Base-by-base conservation (phyloP, 768 basidiomycete species). In the Tubosaeta brunneosetosa region DNA sequence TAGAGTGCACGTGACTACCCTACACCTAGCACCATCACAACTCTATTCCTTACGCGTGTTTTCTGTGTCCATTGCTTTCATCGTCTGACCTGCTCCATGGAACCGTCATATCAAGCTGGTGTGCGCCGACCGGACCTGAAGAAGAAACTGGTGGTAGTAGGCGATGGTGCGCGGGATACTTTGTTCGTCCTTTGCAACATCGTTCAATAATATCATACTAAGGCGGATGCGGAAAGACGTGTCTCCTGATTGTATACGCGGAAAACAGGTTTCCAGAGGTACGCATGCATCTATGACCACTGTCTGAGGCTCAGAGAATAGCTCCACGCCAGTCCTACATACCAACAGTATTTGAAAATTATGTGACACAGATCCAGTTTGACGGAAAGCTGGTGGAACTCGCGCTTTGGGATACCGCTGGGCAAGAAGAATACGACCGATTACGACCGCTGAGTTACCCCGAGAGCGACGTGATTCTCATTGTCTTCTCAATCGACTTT, bases 391-490 rank as follows among this genome's bases (percentile, higher is more conserved):
- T 89, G 17, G 84, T 99, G 55, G 92, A 97, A 65, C 81, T 99
- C 40, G 95, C 97, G n/a, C 77, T 99, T 16, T 99, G 95, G 93
- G 94, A 97, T 71, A 97, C 94, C 1, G 94, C 94, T 1, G 94
- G 94, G 26, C 94, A 97, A 69, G 94, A 97, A 72, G 94, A 97
- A 73, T 97, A 97, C 71, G 92, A 94, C 69, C 80, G 89, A 56
- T 78, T 94, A 51, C 79, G 90, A 59, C 89, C 90, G 17, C 76
- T 93, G 56, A 88, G 86, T 67, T 92, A 93, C 61, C 89, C 91
- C 17, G 90, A 93, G 69, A 88, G 85, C 76, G 82, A 91, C 64
- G 89, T 92, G 53, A 91, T 95, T 62, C 86, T 95, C 61, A 90
- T 95, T 61, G 92, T 94, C 27, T 97, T 95, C 75, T 92, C 91